Conservation (phyloP, 2,329 filamentous ascomycete species). For the Didymellaceae sp. region DNA sequence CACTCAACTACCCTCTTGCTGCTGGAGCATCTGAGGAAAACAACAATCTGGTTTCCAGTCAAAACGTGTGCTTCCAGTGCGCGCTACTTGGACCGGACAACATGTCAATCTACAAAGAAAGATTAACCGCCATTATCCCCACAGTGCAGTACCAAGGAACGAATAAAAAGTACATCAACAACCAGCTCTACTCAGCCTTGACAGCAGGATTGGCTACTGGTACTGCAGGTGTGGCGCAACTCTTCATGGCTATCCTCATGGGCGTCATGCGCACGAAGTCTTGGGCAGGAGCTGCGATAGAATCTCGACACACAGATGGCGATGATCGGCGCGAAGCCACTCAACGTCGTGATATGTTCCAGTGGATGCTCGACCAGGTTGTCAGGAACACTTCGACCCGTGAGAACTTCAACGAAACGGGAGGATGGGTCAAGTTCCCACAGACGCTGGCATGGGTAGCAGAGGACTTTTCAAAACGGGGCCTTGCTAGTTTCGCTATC, state of each 20-base stretch:
- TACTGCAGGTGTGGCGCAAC: conserved; percentile 37
- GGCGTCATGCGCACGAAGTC: conserved; percentile 32
- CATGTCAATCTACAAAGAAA: conserved; percentile 41
- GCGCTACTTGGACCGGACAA: conserved; percentile 29
- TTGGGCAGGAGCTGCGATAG: conserved; percentile 35
- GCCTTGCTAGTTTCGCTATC: conserved; percentile 40
- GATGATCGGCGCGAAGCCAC: conserved; percentile 24
- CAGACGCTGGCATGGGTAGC: conserved; percentile 37
- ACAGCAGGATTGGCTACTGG: conserved; percentile 41
- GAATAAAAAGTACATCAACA: conserved; percentile 45
- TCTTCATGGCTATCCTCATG: conserved; percentile 43
- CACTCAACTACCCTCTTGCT: conserved; percentile 44
- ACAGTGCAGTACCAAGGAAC: conserved; percentile 33
- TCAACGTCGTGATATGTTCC: conserved; percentile 29
- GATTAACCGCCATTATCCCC: conserved; percentile 37
- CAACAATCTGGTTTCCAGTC: conserved; percentile 38
- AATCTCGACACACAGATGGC: conserved; percentile 3
- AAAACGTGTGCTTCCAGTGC: conserved; percentile 47
- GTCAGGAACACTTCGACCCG: conserved; percentile 35
- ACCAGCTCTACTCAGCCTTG: conserved; percentile 42
- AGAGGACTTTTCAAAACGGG: conserved; percentile 35
- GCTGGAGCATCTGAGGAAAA: conserved; percentile 36
- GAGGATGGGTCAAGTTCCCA: conserved; percentile 38
- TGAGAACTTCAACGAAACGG: conserved; percentile 41
- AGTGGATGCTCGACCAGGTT: conserved; percentile 41